Percentiles rank a stretch among this genome's conserved stretches.
Conservation (phyloP, 2,329 filamentous ascomycete genomes). For the Aureobasidium sp. region DNA sequence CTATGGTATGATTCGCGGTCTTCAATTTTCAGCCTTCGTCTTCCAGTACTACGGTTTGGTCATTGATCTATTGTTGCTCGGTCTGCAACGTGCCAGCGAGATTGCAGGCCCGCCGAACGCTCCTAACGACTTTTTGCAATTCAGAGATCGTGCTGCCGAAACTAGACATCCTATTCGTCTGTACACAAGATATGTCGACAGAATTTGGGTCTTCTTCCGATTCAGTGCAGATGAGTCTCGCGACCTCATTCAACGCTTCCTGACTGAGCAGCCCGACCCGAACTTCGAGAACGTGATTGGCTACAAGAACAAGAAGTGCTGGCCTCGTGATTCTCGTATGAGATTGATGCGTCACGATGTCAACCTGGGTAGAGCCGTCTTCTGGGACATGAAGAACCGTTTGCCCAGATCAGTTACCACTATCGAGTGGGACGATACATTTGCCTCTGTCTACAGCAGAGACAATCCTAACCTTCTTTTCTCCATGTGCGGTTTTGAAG, state of each 20-base stretch:
- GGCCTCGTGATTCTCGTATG: slow-evolving; percentile 97
- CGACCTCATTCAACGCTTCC: slow-evolving; percentile 92
- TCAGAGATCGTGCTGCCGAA: slow-evolving; percentile 87
- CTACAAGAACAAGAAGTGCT: slow-evolving; percentile 99
- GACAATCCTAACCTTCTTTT: slow-evolving; percentile 97
- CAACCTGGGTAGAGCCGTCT: slow-evolving; percentile 92
- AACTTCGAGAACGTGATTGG: slow-evolving; percentile 99
- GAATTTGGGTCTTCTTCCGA: slow-evolving; percentile 95
- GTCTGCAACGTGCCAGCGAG: slow-evolving; percentile 92
- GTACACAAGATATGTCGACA: slow-evolving; percentile 97
- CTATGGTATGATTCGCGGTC: slow-evolving; percentile 94
- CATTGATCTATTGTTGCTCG: slow-evolving; percentile 83
- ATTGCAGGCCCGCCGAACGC: slow-evolving; percentile 90
- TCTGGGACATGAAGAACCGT: slow-evolving; percentile 98
- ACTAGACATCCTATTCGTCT: slow-evolving; percentile 89
- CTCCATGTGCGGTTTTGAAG: slow-evolving; percentile 97
- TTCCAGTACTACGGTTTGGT: slow-evolving; percentile 99
- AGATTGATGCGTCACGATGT: slow-evolving; percentile 97
- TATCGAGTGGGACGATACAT: slow-evolving; percentile 98
- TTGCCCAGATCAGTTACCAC: slow-evolving; percentile 91
- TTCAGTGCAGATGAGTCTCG: slow-evolving; percentile 91
- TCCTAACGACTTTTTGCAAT: slow-evolving; percentile 96
- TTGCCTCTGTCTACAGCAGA: slow-evolving; percentile 93
- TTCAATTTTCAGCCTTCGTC: slow-evolving; percentile 97
- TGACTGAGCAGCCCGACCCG: slow-evolving; percentile 95